Conservation (phyloP, 441 rosid species). For the Euphorbia schlechtendalii region DNA sequence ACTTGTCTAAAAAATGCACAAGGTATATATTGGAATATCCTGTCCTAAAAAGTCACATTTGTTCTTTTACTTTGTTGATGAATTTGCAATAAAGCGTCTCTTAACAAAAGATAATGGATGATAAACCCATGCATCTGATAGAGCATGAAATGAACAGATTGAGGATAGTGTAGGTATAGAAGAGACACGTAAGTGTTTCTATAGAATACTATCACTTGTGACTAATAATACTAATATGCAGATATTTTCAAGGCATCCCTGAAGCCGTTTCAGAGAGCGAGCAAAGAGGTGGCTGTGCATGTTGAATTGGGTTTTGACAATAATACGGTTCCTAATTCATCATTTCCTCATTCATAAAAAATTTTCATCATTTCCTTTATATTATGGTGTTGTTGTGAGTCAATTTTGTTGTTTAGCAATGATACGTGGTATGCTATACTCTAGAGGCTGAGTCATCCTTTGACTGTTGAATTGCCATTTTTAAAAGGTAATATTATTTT, state of each 20-base stretch:
- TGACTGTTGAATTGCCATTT: neutral
- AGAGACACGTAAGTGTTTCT: neutral
- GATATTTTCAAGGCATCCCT: conserved; percentile 87
- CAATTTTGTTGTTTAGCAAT: neutral
- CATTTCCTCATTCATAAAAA: too few relatives aligned
- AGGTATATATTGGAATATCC: too few relatives aligned
- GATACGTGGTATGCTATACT: neutral
- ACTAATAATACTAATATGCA: conserved; percentile 20
- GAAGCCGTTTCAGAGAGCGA: conserved; percentile 67
- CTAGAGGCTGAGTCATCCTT: neutral
- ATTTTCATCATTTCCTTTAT: too few relatives aligned
- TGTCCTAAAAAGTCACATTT: too few relatives aligned
- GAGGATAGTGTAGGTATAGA: neutral
- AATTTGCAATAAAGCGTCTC: too few relatives aligned
- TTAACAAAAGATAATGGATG: too few relatives aligned
- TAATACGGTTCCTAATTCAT: too few relatives aligned
- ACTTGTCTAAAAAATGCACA: too few relatives aligned
- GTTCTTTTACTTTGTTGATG: too few relatives aligned
- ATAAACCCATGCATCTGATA: too few relatives aligned
- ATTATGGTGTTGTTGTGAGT: neutral
- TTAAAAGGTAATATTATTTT: neutral
- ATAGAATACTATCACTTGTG: too few relatives aligned
- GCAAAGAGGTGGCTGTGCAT: conserved; percentile 88
- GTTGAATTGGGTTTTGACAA: conserved; percentile 32
- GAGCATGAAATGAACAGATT: neutral